Evolutionary conservation across 2,329 filamentous ascomycete species (phyloP).

Genomic region (Exophiala sideris): DNA sequence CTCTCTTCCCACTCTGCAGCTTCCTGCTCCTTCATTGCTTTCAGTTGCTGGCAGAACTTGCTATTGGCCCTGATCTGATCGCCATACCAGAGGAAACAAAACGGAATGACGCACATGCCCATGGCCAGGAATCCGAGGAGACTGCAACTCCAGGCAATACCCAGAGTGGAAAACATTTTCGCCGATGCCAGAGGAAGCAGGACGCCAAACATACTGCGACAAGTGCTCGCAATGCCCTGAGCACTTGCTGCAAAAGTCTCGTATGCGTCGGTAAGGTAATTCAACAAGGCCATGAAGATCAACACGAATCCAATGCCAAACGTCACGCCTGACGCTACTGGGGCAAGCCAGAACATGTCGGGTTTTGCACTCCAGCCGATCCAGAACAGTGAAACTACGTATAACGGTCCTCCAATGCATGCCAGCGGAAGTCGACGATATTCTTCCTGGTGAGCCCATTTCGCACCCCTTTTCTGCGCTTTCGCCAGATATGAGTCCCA

Average conservation of each 20-base stretch:
- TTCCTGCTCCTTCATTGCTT: slow-evolving; percentile 35
- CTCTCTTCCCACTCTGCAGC: slow-evolving; percentile 22
- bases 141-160: slow-evolving; percentile 42
- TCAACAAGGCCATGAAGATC: slow-evolving; percentile 62
- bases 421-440: slow-evolving; percentile 69
- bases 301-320: slow-evolving; percentile 61
- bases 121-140: slow-evolving; percentile 40
- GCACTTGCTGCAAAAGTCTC: slow-evolving; percentile 60
- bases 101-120: slow-evolving; percentile 40
- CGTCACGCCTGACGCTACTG: slow-evolving; percentile 58
- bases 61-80: slow-evolving; percentile 39
- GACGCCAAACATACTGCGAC: slow-evolving; percentile 51
- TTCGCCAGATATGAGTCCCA: slow-evolving; percentile 62
- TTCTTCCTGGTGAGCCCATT: slow-evolving; percentile 57
- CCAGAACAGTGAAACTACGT: slow-evolving; percentile 53
- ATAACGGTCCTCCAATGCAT: slow-evolving; percentile 64
- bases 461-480: slow-evolving; percentile 48
- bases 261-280: slow-evolving; percentile 67
- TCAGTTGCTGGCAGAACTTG: slow-evolving; percentile 42
- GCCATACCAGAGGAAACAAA: slow-evolving; percentile 42
- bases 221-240: slow-evolving; percentile 51
- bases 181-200: slow-evolving; percentile 53
- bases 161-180: slow-evolving; percentile 37
- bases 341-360: slow-evolving; percentile 39
- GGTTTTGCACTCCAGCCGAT: slow-evolving; percentile 35